A percentile compares a stretch with the other conserved stretches of the same genome.
phyloP scores from a whole-genome alignment of 805 yeast species.

The Wickerhamiella kurtzmanii region DNA sequence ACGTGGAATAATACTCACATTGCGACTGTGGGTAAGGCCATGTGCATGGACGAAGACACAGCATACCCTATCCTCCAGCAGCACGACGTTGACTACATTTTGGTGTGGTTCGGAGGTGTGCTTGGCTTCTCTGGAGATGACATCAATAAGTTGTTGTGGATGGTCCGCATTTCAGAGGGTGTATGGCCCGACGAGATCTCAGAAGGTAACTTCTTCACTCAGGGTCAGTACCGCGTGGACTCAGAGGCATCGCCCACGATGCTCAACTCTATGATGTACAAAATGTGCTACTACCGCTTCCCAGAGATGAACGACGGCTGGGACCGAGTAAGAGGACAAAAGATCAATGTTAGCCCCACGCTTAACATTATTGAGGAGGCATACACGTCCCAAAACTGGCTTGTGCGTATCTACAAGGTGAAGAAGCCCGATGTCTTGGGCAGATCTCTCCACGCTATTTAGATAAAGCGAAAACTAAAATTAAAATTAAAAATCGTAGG shows the following conservation, averaged over 20 bases:
- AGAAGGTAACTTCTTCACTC: slow-evolving; percentile 73
- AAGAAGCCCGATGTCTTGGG: slow-evolving; percentile 82
- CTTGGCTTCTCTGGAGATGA: slow-evolving; percentile 94
- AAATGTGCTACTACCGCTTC: slow-evolving; percentile 82
- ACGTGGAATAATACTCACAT: slow-evolving; percentile 99
- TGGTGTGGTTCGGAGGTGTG: slow-evolving; percentile 87
- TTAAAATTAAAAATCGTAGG: background rate
- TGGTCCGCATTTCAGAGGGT: slow-evolving; percentile 97
- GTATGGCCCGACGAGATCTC: slow-evolving; percentile 98
- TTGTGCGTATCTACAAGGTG: slow-evolving; percentile 85
- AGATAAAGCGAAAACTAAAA: background rate
- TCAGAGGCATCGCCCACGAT: slow-evolving; percentile 67
- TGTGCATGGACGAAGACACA: slow-evolving; percentile 78
- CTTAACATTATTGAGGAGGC: slow-evolving; percentile 83
- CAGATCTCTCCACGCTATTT: slow-evolving; percentile 28
- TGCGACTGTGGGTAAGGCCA: slow-evolving; percentile 97
- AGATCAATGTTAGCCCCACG: slow-evolving; percentile 42
- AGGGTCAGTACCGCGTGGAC: slow-evolving; percentile 85
- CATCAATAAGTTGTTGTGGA: slow-evolving; percentile 92
- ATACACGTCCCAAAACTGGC: slow-evolving; percentile 91
- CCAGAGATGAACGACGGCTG: slow-evolving; percentile 48
- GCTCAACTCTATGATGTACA: slow-evolving; percentile 86
- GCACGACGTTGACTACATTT: slow-evolving; percentile 89
- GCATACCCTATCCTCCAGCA: slow-evolving; percentile 78
- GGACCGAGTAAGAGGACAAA: slow-evolving; percentile 85